phyloP scores from a whole-genome alignment of 805 yeast species.

The Starmerella kuoi region DNA sequence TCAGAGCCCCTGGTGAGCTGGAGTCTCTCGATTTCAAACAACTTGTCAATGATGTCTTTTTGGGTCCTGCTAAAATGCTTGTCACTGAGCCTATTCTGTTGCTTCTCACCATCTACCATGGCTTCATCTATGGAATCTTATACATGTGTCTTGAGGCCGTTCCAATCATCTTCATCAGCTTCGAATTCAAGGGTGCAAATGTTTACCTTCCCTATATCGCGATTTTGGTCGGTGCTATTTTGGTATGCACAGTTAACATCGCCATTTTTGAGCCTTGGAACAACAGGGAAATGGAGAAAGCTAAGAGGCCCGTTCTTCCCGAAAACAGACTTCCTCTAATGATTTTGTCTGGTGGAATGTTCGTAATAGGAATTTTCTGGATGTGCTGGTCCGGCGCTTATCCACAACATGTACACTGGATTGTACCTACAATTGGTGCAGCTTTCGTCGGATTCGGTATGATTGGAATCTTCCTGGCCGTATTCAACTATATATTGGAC shows the following conservation, averaged over 20 bases:
- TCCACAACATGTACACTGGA: slow-evolving; percentile 52
- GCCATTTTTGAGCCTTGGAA: slow-evolving; percentile 43
- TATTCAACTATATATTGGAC: slow-evolving; percentile 50
- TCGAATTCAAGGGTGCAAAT: slow-evolving; percentile 47
- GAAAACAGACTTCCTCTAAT: slow-evolving; percentile 69
- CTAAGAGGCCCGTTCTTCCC: slow-evolving; percentile 53
- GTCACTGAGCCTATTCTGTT: slow-evolving; percentile 31
- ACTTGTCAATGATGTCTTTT: slow-evolving; percentile 29
- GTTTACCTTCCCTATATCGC: slow-evolving; percentile 70
- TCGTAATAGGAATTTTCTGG: slow-evolving; percentile 76
- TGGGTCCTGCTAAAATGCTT: slow-evolving; percentile 28
- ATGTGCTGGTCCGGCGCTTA: slow-evolving; percentile 82
- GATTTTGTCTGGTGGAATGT: slow-evolving; percentile 57
- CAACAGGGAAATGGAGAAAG: slow-evolving; percentile 34
- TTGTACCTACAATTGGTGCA: slow-evolving; percentile 45
- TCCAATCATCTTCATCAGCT: slow-evolving; percentile 38
- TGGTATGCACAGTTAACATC: slow-evolving; percentile 45
- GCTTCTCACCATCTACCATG: slow-evolving; percentile 29
- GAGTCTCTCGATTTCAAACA: slow-evolving; percentile 31
- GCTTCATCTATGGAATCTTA: slow-evolving; percentile 32
- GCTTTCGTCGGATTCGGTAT: slow-evolving; percentile 42
- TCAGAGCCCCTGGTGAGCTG: slow-evolving; percentile 39
- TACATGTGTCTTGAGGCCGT: slow-evolving; percentile 30
- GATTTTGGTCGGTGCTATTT: slow-evolving; percentile 51
- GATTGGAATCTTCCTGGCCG: slow-evolving; percentile 45